Conservation (phyloP, 345 rosid species). For the Citrus glauca region DNA sequence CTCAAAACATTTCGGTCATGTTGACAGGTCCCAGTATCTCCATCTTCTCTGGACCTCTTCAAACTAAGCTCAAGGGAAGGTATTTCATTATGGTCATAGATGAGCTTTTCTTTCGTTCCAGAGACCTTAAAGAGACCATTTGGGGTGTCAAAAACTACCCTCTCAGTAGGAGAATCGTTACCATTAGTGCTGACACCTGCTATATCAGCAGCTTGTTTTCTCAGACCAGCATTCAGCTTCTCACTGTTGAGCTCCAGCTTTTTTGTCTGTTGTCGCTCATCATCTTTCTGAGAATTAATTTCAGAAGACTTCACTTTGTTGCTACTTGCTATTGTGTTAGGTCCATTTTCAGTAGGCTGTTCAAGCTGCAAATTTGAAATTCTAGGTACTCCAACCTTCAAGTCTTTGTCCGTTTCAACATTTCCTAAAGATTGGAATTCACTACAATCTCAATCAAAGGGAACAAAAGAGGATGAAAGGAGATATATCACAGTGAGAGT, state of each 20-base stretch:
- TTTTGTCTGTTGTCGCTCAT: slow-evolving; percentile 19
- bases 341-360: slow-evolving; percentile 16
- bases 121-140: slow-evolving; percentile 20
- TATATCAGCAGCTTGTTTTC: slow-evolving; percentile 20
- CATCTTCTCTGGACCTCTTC: slow-evolving; percentile 36
- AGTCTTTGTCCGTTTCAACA: slow-evolving; percentile 29
- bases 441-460: slow-evolving; percentile 5
- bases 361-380: slow-evolving; percentile 22
- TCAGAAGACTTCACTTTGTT: slow-evolving; percentile 22
- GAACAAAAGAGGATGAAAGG: background rate
- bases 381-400: slow-evolving; percentile 35
- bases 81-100: slow-evolving; percentile 19
- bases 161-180: slow-evolving; percentile 23
- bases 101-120: slow-evolving; percentile 21
- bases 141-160: slow-evolving; percentile 11
- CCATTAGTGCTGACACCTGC: slow-evolving; percentile 14
- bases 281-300: slow-evolving; percentile 19
- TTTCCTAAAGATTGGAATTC: slow-evolving; percentile 22
- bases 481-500: background rate
- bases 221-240: slow-evolving; percentile 19
- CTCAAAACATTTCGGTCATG: slow-evolving; percentile 35
- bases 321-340: slow-evolving; percentile 10
- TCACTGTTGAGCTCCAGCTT: slow-evolving; percentile 25
- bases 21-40: slow-evolving; percentile 19
- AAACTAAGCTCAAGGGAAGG: slow-evolving; percentile 46